Evolutionary conservation across 2,329 filamentous ascomycete species (phyloP).

Genomic region (Cryphonectria radicalis): DNA sequence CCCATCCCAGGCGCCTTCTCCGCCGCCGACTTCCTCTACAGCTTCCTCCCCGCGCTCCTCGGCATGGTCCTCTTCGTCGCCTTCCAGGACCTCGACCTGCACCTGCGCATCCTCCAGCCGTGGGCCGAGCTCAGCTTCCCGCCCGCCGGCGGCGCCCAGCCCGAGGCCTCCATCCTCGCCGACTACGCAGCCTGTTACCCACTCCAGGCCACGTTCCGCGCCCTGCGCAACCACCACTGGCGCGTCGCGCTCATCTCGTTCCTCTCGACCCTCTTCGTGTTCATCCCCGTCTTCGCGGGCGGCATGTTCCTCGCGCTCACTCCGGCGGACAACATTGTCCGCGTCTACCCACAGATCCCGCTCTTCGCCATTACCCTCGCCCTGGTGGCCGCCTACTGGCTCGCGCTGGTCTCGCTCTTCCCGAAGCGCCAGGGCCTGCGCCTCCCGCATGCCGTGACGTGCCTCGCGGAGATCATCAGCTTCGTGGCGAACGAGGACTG

Average conservation of each 20-base stretch:
- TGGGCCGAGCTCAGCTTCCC: conserved; percentile 63
- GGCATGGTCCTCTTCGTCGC: conserved; percentile 69
- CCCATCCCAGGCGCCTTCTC: conserved; percentile 73
- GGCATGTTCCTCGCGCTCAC: conserved; percentile 77
- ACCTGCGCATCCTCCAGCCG: conserved; percentile 68
- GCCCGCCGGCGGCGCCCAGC: conserved; percentile 60
- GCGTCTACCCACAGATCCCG: conserved; percentile 74
- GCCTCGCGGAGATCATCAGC: conserved; percentile 75
- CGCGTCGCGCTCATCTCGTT: conserved; percentile 66
- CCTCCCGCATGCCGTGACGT: conserved; percentile 74
- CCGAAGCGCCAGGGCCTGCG: conserved; percentile 64
- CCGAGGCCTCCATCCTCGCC: conserved; percentile 66
- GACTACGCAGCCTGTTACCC: conserved; percentile 73
- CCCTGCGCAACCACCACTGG: conserved; percentile 65
- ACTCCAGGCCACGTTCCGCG: conserved; percentile 61
- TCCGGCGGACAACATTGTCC: conserved; percentile 52
- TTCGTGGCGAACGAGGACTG: conserved; percentile 77
- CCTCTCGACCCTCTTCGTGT: conserved; percentile 60
- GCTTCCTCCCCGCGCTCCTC: conserved; percentile 71
- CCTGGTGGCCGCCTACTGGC: conserved; percentile 71
- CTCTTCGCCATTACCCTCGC: conserved; percentile 75
- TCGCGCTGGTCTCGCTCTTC: conserved; percentile 65
- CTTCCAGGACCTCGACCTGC: conserved; percentile 69
- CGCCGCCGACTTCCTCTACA: conserved; percentile 85
- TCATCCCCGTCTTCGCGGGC: conserved; percentile 69